Conservation (phyloP, 2,329 filamentous ascomycete species). For the Karstenula rhodostoma region DNA sequence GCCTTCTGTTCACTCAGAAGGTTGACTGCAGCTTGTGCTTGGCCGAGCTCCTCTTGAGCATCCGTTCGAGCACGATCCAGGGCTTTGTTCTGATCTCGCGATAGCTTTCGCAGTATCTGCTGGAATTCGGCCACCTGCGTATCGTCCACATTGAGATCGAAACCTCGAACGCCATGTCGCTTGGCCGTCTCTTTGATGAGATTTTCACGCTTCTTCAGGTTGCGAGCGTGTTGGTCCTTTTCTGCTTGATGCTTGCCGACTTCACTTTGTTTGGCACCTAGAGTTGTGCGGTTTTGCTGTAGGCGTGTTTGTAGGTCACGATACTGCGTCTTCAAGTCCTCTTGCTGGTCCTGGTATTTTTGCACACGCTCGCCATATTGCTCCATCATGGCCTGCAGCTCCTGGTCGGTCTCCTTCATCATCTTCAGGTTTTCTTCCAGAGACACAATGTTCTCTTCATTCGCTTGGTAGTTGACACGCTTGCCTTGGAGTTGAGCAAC, state of each 20-base stretch:
- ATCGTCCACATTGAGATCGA: conserved; percentile 80
- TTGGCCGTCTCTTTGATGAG: conserved; percentile 82
- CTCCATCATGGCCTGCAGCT: conserved; percentile 74
- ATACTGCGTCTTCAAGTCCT: conserved; percentile 70
- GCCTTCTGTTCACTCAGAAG: conserved; percentile 78
- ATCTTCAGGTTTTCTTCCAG: conserved; percentile 77
- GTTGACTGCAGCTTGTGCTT: conserved; percentile 75
- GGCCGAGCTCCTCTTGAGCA: conserved; percentile 75
- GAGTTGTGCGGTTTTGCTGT: conserved; percentile 52
- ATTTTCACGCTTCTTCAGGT: conserved; percentile 73
- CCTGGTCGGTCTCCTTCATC: conserved; percentile 78
- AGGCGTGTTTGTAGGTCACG: conserved; percentile 66
- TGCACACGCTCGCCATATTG: conserved; percentile 80
- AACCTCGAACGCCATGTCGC: conserved; percentile 82
- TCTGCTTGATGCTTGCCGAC: conserved; percentile 84
- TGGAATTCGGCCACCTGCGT: conserved; percentile 78
- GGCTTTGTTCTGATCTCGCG: conserved; percentile 79
- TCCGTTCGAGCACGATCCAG: conserved; percentile 78
- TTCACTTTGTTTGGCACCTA: conserved; percentile 63
- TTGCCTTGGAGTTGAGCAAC: conserved; percentile 80
- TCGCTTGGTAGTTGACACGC: conserved; percentile 74
- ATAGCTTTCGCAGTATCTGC: conserved; percentile 75
- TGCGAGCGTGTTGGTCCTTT: conserved; percentile 84
- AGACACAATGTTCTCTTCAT: conserved; percentile 74
- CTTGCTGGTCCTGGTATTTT: conserved; percentile 69